Evolutionary conservation across 2,329 filamentous ascomycete genomes (phyloP).

Genomic region (Hypoxylon sp.): DNA sequence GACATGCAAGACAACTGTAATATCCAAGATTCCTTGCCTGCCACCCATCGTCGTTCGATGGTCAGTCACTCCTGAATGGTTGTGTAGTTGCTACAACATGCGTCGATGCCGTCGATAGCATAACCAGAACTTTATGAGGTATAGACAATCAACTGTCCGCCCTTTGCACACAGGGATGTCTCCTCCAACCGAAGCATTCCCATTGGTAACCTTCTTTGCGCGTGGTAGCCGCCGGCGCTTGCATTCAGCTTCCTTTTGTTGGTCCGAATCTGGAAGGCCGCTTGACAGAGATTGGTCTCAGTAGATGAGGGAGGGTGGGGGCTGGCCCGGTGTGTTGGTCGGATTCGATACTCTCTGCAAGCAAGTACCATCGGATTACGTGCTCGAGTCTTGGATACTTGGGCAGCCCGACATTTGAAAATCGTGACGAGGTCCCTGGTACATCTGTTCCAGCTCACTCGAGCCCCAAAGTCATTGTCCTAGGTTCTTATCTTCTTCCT

Average conservation of each 20-base stretch:
- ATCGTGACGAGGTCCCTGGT: slow-evolving; percentile 23
- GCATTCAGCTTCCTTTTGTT: slow-evolving; percentile 39
- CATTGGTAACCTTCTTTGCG: slow-evolving; percentile 20
- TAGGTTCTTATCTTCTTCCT: slow-evolving; percentile 24
- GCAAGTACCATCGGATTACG: slow-evolving; percentile 32
- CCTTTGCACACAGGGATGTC: slow-evolving; percentile 15
- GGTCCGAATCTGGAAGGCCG: slow-evolving; percentile 30
- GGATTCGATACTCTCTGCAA: slow-evolving; percentile 17
- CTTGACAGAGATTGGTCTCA: slow-evolving; percentile 15
- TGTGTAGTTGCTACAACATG: background rate
- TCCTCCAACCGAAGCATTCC: slow-evolving; percentile 11
- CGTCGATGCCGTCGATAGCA: background rate
- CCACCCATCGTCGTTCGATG: slow-evolving; percentile 1
- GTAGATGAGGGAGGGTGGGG: slow-evolving; percentile 29
- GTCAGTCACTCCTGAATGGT: background rate
- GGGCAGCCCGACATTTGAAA: slow-evolving; percentile 28
- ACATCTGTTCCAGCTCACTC: slow-evolving; percentile 32
- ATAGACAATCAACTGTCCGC: slow-evolving; percentile 8
- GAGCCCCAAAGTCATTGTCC: slow-evolving; percentile 31
- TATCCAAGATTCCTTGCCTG: slow-evolving; percentile 18
- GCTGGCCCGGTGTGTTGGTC: slow-evolving; percentile 30
- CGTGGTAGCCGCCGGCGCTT: slow-evolving; percentile 35
- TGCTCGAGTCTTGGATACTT: slow-evolving; percentile 32
- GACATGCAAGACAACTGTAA: slow-evolving; percentile 19
- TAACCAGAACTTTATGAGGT: slow-evolving; percentile 1